phyloP scores from a whole-genome alignment of 2,329 filamentous ascomycete genomes.

The Monosporascus sp. region DNA sequence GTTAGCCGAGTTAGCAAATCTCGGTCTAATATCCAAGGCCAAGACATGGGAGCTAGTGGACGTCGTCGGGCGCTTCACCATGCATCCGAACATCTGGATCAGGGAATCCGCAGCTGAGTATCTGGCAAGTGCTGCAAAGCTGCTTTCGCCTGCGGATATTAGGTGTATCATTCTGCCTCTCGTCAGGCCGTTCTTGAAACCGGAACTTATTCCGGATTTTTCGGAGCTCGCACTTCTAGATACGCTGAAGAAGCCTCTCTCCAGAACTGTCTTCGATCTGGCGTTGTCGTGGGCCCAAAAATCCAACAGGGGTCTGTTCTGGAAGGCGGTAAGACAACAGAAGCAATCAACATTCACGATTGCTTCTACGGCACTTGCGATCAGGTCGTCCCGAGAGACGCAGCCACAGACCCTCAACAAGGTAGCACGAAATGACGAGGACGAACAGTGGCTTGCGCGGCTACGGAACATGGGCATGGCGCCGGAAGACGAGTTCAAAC shows the following conservation, averaged over 20 bases:
- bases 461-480: conserved; percentile 78
- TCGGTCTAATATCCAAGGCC: conserved; percentile 79
- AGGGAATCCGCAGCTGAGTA: conserved; percentile 85
- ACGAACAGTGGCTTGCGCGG: conserved; percentile 86
- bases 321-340: conserved; percentile 70
- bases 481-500: conserved; percentile 81
- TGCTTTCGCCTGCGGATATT: conserved; percentile 72
- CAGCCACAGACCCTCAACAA: conserved; percentile 55
- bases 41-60: conserved; percentile 87
- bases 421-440: conserved; percentile 77
- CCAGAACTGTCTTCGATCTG: conserved; percentile 77
- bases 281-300: conserved; percentile 81
- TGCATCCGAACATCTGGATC: conserved; percentile 95
- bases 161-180: conserved; percentile 80
- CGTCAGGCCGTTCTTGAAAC: conserved; percentile 75
- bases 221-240: conserved; percentile 73
- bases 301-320: conserved; percentile 77
- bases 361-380: conserved; percentile 49
- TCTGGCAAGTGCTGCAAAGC: conserved; percentile 68
- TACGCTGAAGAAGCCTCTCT: conserved; percentile 73
- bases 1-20: conserved; percentile 77
- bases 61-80: conserved; percentile 75
- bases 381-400: conserved; percentile 51
- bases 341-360: conserved; percentile 61
- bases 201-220: conserved; percentile 59